phyloP scores from a whole-genome alignment of 805 yeast species.

The Candida easanensis region DNA sequence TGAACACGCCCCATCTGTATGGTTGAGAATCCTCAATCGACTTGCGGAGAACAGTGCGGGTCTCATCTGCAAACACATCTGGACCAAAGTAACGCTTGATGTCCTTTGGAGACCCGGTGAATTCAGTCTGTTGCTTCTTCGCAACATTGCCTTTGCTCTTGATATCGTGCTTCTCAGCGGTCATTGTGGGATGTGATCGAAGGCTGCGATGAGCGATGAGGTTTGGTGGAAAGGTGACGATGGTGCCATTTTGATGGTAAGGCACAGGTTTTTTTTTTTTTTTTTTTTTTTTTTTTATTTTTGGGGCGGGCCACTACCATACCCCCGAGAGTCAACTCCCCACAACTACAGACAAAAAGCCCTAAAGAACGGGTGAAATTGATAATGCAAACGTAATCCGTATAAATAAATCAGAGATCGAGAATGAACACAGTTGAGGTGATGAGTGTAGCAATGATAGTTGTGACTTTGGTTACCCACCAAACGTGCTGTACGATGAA shows the following conservation, averaged over 20 bases:
- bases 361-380: background rate
- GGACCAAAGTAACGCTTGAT: slow-evolving; percentile 42
- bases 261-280: too few relatives aligned
- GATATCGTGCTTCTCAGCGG: background rate
- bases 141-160: background rate
- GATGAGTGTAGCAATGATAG: slow-evolving; percentile 39
- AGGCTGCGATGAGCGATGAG: background rate
- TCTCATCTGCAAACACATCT: slow-evolving; percentile 45
- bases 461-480: slow-evolving; percentile 80
- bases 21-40: slow-evolving; percentile 63
- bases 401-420: slow-evolving; percentile 11
- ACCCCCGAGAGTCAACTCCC: too few relatives aligned
- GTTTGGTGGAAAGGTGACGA: background rate
- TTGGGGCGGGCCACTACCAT: too few relatives aligned
- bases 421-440: slow-evolving; percentile 30
- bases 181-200: background rate
- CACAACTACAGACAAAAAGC: too few relatives aligned
- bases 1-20: slow-evolving; percentile 86
- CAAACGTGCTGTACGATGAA: slow-evolving; percentile 88
- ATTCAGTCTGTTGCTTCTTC: background rate
- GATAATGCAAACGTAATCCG: background rate
- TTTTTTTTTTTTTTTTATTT: background rate
- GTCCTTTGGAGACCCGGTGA: slow-evolving; percentile 24
- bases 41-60: slow-evolving; percentile 37
- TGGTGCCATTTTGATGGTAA: background rate